Conservation (phyloP, 2,329 filamentous ascomycete genomes). For the Aotearoamyces nothofagi region DNA sequence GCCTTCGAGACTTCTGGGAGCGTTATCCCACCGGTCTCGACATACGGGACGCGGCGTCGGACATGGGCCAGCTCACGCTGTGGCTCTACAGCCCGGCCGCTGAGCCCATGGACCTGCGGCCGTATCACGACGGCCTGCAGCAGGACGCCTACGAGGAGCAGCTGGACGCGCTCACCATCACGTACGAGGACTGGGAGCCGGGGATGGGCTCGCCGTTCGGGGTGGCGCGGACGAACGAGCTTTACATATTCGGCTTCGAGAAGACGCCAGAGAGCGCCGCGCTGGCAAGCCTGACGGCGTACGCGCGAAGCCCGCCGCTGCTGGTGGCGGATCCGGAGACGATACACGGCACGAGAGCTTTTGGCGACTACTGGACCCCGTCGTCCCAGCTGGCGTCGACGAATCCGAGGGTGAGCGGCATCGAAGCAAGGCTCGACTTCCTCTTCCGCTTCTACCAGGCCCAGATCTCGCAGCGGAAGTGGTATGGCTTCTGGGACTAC, state of each 20-base stretch:
- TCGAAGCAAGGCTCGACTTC: slow-evolving; percentile 39
- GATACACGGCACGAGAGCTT: slow-evolving; percentile 33
- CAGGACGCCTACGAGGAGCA: slow-evolving; percentile 39
- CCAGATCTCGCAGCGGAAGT: slow-evolving; percentile 39
- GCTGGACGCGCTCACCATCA: slow-evolving; percentile 43
- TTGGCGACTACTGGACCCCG: slow-evolving; percentile 40
- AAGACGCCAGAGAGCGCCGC: slow-evolving; percentile 32
- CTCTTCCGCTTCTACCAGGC: slow-evolving; percentile 37
- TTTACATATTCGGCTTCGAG: slow-evolving; percentile 36
- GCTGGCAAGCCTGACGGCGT: slow-evolving; percentile 26
- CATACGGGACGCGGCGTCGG: slow-evolving; percentile 31
- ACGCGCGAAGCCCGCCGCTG: slow-evolving; percentile 35
- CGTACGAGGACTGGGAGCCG: slow-evolving; percentile 45
- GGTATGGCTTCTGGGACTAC: slow-evolving; percentile 49
- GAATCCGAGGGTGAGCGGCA: too few relatives aligned
- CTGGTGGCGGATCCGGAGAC: slow-evolving; percentile 31
- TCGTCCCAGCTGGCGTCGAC: too few relatives aligned
- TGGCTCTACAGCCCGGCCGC: slow-evolving; percentile 46
- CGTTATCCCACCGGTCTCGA: slow-evolving; percentile 43
- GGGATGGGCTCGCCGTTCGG: slow-evolving; percentile 40
- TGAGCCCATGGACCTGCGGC: slow-evolving; percentile 36
- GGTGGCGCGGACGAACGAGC: slow-evolving; percentile 40
- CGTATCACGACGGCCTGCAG: slow-evolving; percentile 42
- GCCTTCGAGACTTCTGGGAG: slow-evolving; percentile 47
- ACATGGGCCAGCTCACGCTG: slow-evolving; percentile 35